These are phyloP conservation scores for Globisporangium cystogenes DNA, from an alignment of 352 stramenopile species.

Conservation along the genomic window DNA sequence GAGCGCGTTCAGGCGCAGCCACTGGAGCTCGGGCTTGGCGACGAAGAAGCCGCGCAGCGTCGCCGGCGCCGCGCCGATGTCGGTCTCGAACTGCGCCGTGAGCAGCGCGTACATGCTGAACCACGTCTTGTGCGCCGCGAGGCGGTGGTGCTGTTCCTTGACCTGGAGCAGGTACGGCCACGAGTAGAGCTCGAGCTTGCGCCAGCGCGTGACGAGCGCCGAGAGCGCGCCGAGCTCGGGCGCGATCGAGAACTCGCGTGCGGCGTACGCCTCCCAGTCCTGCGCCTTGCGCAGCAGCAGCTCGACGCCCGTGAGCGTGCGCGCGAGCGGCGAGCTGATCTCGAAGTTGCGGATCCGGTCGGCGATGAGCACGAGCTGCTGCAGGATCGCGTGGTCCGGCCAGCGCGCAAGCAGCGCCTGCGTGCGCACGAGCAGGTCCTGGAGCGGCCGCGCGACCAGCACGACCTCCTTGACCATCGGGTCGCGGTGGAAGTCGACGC, in stretches of 20 bases:
- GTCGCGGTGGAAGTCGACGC: conserved; percentile 93
- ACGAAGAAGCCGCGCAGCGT: conserved; percentile 9
- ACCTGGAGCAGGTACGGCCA: conserved; percentile 95
- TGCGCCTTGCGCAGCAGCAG: conserved; percentile 95
- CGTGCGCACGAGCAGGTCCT: conserved; percentile 85
- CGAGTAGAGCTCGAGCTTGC: conserved; percentile 97
- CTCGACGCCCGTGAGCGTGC: conserved; percentile 94
- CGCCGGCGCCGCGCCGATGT: conserved; percentile 12
- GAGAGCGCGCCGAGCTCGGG: conserved; percentile 90
- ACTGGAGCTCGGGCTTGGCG: conserved; percentile 30
- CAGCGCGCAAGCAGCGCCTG: conserved; percentile 92
- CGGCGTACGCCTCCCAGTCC: conserved; percentile 98
- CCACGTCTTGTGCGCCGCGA: conserved; percentile 79
- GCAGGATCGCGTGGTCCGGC: conserved; percentile 95
- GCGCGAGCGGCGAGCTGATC: conserved; percentile 80
- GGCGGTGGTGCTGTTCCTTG: conserved; percentile 76
- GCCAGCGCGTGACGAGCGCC: conserved; percentile 94
- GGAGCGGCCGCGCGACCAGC: conserved; percentile 83
- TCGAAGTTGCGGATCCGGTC: conserved; percentile 86
- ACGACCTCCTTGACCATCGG: conserved; percentile 91
- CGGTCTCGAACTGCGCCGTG: conserved; percentile 67
- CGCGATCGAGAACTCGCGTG: conserved; percentile 88
- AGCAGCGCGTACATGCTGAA: conserved; percentile 87
- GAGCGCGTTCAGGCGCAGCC: conserved; percentile 56
- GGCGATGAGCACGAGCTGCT: conserved; percentile 92